Base-by-base conservation (phyloP, 78 protist species). In the Salpingoeca rosetta region DNA sequence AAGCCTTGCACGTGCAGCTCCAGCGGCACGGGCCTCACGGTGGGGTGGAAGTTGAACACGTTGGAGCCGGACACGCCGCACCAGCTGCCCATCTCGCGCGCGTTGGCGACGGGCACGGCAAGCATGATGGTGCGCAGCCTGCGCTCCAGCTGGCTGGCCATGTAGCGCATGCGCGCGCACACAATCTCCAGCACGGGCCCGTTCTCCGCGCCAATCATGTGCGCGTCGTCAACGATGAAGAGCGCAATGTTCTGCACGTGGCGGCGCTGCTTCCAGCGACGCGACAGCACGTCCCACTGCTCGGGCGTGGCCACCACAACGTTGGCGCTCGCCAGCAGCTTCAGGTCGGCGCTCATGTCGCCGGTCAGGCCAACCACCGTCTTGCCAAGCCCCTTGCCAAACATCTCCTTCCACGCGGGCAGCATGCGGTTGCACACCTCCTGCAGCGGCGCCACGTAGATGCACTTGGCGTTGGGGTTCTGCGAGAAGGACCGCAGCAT, bases 1-100 rank as follows among this genome's bases (percentile, higher is more conserved):
- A 85, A 83, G 43, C 84, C 93, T 41, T 84, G 88, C n/a, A 98
- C 84, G 82, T 88, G 94, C 35, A 95, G 35, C 76, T 96, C 97
- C 41, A 96, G 89, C 44, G 94, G 95, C 24, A 95, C 93, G n/a
- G 99, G 99, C n/a, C 99, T 93, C 57, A 96, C 96, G 72, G 86
- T 86, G 41, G 99, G 97, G 82, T 93, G 98, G 85, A 98, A 97
- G 86, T 94, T 96, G 92, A 92, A 97, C 43, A 93, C 31, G 41
- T 82, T 77, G 31, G 27, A 27, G 3, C 85, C 11, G 7, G 89
- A 0, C 27, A 89, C 92, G 35, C 98, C 98, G 44, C 96, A 78
- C 94, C 94, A 92, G 37, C 44, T 22, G 12, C 84, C 98, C 0
- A 93, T 11, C 65, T 93, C 98, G 80, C 84, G 65, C 56, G 98